phyloP scores from a whole-genome alignment of 164 flowering plant species.

The Protea cynaroides region DNA sequence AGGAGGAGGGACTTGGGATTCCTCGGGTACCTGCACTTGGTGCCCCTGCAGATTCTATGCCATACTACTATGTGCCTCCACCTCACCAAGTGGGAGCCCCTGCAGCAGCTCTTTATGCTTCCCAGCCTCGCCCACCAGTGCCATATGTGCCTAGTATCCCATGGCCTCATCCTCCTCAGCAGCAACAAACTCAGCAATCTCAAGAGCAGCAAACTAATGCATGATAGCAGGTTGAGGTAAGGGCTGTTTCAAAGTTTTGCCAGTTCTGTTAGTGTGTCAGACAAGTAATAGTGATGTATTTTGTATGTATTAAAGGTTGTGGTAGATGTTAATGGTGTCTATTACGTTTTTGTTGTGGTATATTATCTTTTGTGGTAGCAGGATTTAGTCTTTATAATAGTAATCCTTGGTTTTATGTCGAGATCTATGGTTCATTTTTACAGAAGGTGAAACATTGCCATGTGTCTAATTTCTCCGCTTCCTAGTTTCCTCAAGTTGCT shows the following conservation, averaged over 20 bases:
- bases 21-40: slow-evolving; percentile 11
- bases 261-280: too few species aligned
- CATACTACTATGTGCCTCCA: slow-evolving; percentile 13
- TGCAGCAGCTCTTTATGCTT: slow-evolving; percentile 10
- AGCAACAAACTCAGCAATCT: slow-evolving; percentile 4
- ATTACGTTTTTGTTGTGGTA: too few species aligned
- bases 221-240: slow-evolving; percentile 8
- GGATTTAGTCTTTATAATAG: too few species aligned
- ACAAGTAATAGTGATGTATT: too few species aligned
- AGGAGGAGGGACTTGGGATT: slow-evolving; percentile 20
- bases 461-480: too few species aligned
- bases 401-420: too few species aligned
- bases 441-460: too few species aligned
- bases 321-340: too few species aligned
- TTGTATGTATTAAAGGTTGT: too few species aligned
- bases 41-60: slow-evolving; percentile 11
- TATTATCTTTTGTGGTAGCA: too few species aligned
- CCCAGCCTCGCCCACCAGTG: slow-evolving; percentile 7
- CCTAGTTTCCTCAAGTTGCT: too few species aligned
- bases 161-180: slow-evolving; percentile 18
- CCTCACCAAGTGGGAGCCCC: slow-evolving; percentile 6
- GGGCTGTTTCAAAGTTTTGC: neutral
- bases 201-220: slow-evolving; percentile 6
- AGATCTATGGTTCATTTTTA: too few species aligned
- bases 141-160: slow-evolving; percentile 9